Evolutionary conservation across 2,329 filamentous ascomycete genomes (phyloP), one percentile per base, ranked within the genome.

Genomic region (Ascochyta fabae): DNA sequence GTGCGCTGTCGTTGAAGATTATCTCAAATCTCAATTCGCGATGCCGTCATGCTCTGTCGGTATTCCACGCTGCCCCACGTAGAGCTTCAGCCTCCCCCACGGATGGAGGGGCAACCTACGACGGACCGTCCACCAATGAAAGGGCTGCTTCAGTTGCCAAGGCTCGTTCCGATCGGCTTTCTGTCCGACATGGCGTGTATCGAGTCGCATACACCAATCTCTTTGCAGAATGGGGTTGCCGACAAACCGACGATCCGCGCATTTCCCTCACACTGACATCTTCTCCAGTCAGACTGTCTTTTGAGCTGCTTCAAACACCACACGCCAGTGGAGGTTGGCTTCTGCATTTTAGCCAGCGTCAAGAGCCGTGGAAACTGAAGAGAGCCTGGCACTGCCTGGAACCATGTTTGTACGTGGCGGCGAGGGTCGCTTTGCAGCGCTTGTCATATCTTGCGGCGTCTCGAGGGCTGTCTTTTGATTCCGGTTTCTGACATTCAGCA

Each of bases 1-100:
- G 26, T 38, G 26, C 39, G 23, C 23, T 33, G 24, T 43, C 43
- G n/a, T 39, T 34, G 26, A 38, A 39, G 26, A 33, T 39, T 8
- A 43, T 43, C 38, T 43, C 43, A 48, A 51, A 48, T 44, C 19
- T 29, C 42, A 16, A 39, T 15, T 41, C 29, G 36, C 26, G 27
- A 51, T 56, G 53, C 43, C 43, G 47, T 56, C 53, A 56, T 56
- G 13, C 29, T 31, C 13, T 24, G 43, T 42, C 26, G 6, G 41
- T 34, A n/a, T 40, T 56, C 47, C 3, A 51, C 24, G 19, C 23
- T 48, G 53, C 53, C 53, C 53, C 53, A 56, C 53, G 31, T 22
- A 22, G 16, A 47, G 47, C 53, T 51, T 56, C 47, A 56, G 53
- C 53, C 48, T 47, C 53, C 53, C 53, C 47, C 47, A 51, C 42